These are phyloP conservation scores for Calocybe gangraenosa DNA, from an alignment of 768 basidiomycete species.

Conservation along the genomic window DNA sequence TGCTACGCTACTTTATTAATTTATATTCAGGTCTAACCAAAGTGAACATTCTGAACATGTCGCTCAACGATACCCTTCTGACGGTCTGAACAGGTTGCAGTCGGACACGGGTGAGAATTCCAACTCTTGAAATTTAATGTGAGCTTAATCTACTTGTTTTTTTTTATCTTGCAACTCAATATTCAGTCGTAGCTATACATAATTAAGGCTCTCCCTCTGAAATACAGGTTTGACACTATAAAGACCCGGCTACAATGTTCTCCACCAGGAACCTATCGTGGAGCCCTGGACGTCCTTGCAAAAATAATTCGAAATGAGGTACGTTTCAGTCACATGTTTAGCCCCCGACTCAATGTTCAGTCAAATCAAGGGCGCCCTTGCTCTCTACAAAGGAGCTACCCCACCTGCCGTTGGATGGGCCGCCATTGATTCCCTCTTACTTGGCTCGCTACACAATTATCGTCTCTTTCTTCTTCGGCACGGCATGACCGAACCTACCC, in stretches of 20 bases:
- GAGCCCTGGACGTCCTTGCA: constrained; percentile 55
- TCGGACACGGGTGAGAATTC: constrained; percentile 58
- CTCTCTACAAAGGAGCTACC: constrained; percentile 72
- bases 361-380: constrained; percentile 45
- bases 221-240: constrained; percentile 61
- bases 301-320: constrained; percentile 63
- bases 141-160: too few relatives aligned
- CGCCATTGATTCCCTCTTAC: constrained; percentile 64
- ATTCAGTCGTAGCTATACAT: too few relatives aligned
- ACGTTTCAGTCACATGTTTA: constrained; percentile 10
- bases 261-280: constrained; percentile 56
- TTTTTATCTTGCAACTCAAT: too few relatives aligned
- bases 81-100: constrained; percentile 51
- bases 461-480: constrained; percentile 52
- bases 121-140: constrained; percentile 1
- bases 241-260: constrained; percentile 73
- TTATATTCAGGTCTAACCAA: constrained; percentile 39
- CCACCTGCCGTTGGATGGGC: constrained; percentile 74
- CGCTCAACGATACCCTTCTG: not conserved
- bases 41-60: constrained; percentile 17
- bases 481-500: constrained; percentile 49
- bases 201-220: constrained; percentile 3
- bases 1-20: not conserved
- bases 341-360: constrained; percentile 1
- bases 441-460: constrained; percentile 72